phyloP scores from a whole-genome alignment of 164 flowering plant genomes.

The Houttuynia cordata region DNA sequence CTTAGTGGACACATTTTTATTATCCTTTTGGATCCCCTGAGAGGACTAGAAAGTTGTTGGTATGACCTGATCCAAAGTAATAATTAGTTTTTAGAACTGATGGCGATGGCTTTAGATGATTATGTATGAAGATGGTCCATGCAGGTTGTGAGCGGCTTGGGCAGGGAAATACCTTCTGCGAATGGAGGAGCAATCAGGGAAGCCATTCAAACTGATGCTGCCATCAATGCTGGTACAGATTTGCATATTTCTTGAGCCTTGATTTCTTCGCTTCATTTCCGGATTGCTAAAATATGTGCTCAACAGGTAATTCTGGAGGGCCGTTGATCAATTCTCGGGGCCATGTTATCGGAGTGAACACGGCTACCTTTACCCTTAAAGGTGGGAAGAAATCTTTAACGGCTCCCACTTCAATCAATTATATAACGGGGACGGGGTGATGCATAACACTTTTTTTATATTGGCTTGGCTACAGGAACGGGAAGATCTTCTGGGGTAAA shows the following conservation, averaged over 20 bases:
- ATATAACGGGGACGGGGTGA: no score
- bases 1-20: no score
- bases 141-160: conserved; percentile 82
- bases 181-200: conserved; percentile 73
- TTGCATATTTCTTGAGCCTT: background rate
- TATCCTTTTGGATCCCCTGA: no score
- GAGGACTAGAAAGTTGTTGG: no score
- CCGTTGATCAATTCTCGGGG: conserved; percentile 81
- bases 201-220: conserved; percentile 93
- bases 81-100: no score
- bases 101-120: no score
- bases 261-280: background rate
- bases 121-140: background rate
- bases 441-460: background rate
- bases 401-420: background rate
- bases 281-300: background rate
- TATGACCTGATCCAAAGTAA: no score
- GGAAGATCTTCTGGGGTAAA: conserved; percentile 83
- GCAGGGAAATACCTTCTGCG: conserved; percentile 88
- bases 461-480: conserved; percentile 35
- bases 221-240: conserved; percentile 68
- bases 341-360: conserved; percentile 86
- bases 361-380: conserved; percentile 88
- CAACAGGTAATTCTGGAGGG: conserved; percentile 87
- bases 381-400: conserved; percentile 25